A percentile compares a stretch with the other conserved stretches of the same genome.
Conservation (phyloP, 257 asterid species). For the Rauvolfia tetraphylla region DNA sequence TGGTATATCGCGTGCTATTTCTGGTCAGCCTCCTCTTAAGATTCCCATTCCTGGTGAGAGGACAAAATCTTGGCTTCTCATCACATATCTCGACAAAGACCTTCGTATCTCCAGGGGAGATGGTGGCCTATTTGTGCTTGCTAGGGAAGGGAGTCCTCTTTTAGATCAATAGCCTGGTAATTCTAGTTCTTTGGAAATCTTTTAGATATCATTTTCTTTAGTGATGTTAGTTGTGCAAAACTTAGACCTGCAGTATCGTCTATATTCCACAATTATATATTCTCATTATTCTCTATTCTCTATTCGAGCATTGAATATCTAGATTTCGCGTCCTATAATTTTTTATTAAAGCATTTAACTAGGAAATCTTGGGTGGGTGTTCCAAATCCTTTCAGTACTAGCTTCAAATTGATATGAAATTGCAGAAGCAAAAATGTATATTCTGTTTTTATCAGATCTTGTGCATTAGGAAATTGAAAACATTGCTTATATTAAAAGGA, state of each 20-base stretch:
- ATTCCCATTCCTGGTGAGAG: slow-evolving; percentile 75
- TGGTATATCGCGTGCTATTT: slow-evolving; percentile 61
- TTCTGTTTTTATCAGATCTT: background rate
- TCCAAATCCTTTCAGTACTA: background rate
- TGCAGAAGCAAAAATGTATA: background rate
- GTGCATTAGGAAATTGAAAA: background rate
- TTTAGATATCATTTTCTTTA: background rate
- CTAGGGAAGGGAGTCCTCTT: slow-evolving; percentile 83
- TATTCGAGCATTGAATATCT: background rate
- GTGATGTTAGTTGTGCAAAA: background rate
- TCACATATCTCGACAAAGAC: slow-evolving; percentile 84
- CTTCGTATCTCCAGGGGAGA: slow-evolving; percentile 90
- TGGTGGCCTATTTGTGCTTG: slow-evolving; percentile 93
- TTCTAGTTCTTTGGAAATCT: slow-evolving; percentile 7
- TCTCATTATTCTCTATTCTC: background rate
- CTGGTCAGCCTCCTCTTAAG: slow-evolving; percentile 85
- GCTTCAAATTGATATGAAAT: background rate
- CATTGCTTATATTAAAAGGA: background rate
- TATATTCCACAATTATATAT: background rate
- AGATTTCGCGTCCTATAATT: background rate
- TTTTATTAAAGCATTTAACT: background rate
- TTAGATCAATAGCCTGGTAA: slow-evolving; percentile 43
- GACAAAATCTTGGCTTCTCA: slow-evolving; percentile 74
- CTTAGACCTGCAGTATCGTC: too few species aligned
- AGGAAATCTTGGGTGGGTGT: background rate